Percentiles rank a stretch among this genome's conserved stretches.
phyloP scores from a whole-genome alignment of 495 filamentous ascomycete species.

The Penicillium paradoxum region DNA sequence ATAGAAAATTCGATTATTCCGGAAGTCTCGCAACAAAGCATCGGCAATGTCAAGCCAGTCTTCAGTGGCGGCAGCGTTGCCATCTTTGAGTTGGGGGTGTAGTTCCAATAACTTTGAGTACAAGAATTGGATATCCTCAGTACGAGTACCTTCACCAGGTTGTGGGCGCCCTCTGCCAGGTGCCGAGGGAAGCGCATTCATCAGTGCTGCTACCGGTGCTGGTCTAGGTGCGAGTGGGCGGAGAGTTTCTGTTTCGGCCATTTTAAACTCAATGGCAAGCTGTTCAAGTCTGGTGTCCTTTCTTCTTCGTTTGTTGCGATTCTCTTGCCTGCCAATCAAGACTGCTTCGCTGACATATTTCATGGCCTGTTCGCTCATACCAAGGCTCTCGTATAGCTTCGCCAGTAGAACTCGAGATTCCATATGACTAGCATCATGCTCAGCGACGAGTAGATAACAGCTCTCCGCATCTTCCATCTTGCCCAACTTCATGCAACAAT shows the following conservation, averaged over 20 bases:
- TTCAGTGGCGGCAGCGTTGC: slow-evolving; percentile 47
- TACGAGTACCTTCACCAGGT: slow-evolving; percentile 37
- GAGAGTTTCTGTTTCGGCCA: slow-evolving; percentile 16
- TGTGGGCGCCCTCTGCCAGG: slow-evolving; percentile 13
- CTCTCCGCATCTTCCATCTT: slow-evolving; percentile 64
- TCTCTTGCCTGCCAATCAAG: slow-evolving; percentile 47
- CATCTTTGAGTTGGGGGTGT: slow-evolving; percentile 44
- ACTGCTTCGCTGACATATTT: slow-evolving; percentile 70
- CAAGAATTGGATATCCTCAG: slow-evolving; percentile 52
- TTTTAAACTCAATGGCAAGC: slow-evolving; percentile 37
- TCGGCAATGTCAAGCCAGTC: slow-evolving; percentile 73
- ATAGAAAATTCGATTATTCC: slow-evolving; percentile 71
- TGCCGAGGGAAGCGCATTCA: slow-evolving; percentile 14
- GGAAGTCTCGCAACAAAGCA: slow-evolving; percentile 74
- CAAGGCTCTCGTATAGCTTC: slow-evolving; percentile 69
- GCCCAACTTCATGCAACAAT: slow-evolving; percentile 62
- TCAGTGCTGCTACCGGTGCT: slow-evolving; percentile 20
- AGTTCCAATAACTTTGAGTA: slow-evolving; percentile 53
- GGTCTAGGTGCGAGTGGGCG: slow-evolving; percentile 27
- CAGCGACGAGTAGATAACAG: slow-evolving; percentile 65
- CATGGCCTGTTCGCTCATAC: slow-evolving; percentile 65
- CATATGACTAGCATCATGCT: slow-evolving; percentile 61
- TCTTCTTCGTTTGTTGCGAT: slow-evolving; percentile 27
- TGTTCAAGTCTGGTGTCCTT: slow-evolving; percentile 43
- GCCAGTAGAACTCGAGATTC: slow-evolving; percentile 72